Percentiles rank a stretch among this genome's conserved stretches.
Evolutionary conservation across 2,329 filamentous ascomycete species (phyloP).

Genomic region (Helotiales sp.): DNA sequence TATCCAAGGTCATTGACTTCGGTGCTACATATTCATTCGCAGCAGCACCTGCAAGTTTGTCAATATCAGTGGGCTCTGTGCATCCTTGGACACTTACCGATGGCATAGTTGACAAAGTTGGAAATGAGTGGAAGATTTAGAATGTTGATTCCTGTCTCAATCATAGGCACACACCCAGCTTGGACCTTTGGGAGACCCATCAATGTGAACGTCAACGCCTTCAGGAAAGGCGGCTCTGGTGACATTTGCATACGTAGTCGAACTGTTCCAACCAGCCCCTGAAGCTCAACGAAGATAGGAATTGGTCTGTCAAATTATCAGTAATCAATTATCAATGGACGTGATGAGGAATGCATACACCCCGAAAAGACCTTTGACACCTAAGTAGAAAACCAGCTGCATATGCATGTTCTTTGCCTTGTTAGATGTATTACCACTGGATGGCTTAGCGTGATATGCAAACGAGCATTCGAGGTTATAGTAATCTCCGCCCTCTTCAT

Average conservation of each 20-base stretch:
- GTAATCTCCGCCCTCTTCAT: conserved; percentile 87
- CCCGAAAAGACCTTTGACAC: conserved; percentile 42
- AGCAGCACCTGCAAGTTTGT: conserved; percentile 57
- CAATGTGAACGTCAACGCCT: conserved; percentile 87
- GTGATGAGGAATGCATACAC: conserved; percentile 12
- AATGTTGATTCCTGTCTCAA: conserved; percentile 88
- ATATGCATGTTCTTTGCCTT: conserved; percentile 97
- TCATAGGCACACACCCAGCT: conserved; percentile 87
- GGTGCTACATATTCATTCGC: conserved; percentile 91
- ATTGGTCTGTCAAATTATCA: conserved; percentile 18
- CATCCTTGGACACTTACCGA: conserved; percentile 39
- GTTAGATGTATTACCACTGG: conserved; percentile 66
- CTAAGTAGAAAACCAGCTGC: conserved; percentile 92
- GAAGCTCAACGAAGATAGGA: conserved; percentile 68
- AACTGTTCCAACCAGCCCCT: conserved; percentile 85
- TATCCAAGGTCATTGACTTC: conserved; percentile 89
- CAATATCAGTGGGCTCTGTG: not conserved
- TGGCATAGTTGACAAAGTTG: conserved; percentile 78
- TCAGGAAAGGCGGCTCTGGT: conserved; percentile 88
- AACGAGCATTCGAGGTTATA: conserved; percentile 92
- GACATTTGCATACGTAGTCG: conserved; percentile 81
- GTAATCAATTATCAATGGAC: not conserved
- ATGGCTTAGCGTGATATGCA: conserved; percentile 86
- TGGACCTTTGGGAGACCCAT: conserved; percentile 91
- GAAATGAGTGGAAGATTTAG: conserved; percentile 90